Evolutionary conservation across 805 yeast genomes (phyloP).

Genomic region (Zygosaccharomyces rouxii): DNA sequence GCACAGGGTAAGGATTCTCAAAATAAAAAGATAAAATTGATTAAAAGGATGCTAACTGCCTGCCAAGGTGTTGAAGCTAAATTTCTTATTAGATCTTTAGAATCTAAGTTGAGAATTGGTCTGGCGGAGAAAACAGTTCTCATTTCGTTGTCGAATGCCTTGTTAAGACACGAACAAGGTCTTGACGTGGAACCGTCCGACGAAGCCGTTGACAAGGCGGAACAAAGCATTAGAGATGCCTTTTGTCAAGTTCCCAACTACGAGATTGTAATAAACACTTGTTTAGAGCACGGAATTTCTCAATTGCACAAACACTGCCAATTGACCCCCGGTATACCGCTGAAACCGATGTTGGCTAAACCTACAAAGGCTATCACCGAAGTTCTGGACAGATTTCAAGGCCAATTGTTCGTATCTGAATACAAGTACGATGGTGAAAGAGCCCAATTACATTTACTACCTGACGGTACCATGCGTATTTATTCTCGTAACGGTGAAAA

Average conservation of each 20-base stretch:
- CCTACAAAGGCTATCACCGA: constrained; percentile 95
- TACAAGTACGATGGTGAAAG: constrained; percentile 98
- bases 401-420: constrained; percentile 85
- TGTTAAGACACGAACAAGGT: constrained; percentile 55
- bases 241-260: constrained; percentile 89
- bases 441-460: constrained; percentile 82
- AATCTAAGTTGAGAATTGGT: constrained; percentile 89
- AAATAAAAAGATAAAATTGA: constrained; percentile 65
- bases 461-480: constrained; percentile 62
- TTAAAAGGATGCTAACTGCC: constrained; percentile 79
- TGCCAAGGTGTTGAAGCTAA: constrained; percentile 87
- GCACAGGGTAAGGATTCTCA: constrained; percentile 81
- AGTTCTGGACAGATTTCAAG: constrained; percentile 82
- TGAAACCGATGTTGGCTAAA: constrained; percentile 97
- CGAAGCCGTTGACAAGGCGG: constrained; percentile 57
- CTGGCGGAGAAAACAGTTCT: constrained; percentile 91
- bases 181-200: constrained; percentile 35
- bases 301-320: constrained; percentile 63
- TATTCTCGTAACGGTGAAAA: constrained; percentile 95
- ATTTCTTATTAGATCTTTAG: constrained; percentile 81
- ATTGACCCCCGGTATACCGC: constrained; percentile 86
- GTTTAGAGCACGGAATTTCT: constrained; percentile 62
- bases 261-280: constrained; percentile 65
- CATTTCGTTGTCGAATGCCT: constrained; percentile 78
- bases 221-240: constrained; percentile 75